Evolutionary conservation across 495 filamentous ascomycete species (phyloP), one percentile per base, ranked within the genome.

Genomic region (Penicillium steckii): DNA sequence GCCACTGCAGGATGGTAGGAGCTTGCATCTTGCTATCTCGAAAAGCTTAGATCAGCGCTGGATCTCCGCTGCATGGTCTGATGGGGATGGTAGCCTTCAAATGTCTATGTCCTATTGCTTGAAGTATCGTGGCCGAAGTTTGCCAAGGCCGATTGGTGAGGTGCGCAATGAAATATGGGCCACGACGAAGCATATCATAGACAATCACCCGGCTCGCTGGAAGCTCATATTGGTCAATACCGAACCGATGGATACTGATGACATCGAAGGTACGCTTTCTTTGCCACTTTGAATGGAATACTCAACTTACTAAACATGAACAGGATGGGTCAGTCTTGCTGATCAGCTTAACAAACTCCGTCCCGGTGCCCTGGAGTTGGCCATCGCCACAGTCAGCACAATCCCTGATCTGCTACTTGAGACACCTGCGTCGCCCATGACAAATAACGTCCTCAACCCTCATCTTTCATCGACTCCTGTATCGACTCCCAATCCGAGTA

Each of bases 51-150:
- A 94, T 62, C 85, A 88, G 41, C 81, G 88, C 15, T 99, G 95
- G 95, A 67, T 97, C 40, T 86, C 86, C 1, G 91, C 85, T 4
- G 88, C 88, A n/a, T 99, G 95, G 95, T 89, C 88, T 1, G 91
- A 97, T 67, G 91, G 83, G 58, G 80, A 75, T 21, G 95, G 94
- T 0, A 81, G 74, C 33, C 79, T 88, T 50, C 90, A 95, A 64
- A 85, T 81, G 55, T 88, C 77, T 4, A 85, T 88, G 24, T 89
- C 89, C 2, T 95, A 95, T 67, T 88, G 88, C 58, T 73, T 95
- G 3, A 84, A 84, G 18, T 81, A 83, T 57, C 82, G 85, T 55
- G 80, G 81, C 23, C 79, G 77, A 42, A 71, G 73, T 7, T 68
- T 80, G 2, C 67, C 79, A 13, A 79, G 83, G 45, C 53, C 67